These are phyloP conservation scores for Vitellaria paradoxa DNA, from an alignment of 179 eudicot genomes.

Conservation along the genomic window DNA sequence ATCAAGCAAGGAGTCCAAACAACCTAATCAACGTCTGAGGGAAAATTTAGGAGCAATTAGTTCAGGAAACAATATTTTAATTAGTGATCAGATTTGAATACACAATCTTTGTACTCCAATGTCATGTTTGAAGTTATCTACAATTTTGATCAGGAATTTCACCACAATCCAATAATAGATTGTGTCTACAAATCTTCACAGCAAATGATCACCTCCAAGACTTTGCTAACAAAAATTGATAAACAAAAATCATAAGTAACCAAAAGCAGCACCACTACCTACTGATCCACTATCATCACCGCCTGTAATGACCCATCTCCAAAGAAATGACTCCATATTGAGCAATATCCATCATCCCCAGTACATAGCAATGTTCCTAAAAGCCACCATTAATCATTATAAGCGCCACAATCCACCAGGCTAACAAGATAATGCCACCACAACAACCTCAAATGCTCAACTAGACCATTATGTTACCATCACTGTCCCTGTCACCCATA, in stretches of 20 bases:
- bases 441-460: background rate
- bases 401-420: background rate
- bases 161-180: slow-evolving; percentile 2
- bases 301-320: slow-evolving; percentile 2
- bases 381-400: background rate
- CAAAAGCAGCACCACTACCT: slow-evolving; percentile 8
- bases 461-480: background rate
- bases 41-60: background rate
- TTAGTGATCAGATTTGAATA: background rate
- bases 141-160: background rate
- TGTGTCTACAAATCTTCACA: background rate
- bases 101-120: slow-evolving; percentile 1
- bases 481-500: background rate
- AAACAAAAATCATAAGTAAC: background rate
- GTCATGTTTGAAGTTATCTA: background rate
- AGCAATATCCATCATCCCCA: background rate
- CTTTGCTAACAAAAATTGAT: background rate
- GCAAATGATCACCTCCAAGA: background rate
- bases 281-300: background rate
- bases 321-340: background rate
- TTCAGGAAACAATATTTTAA: background rate
- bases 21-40: background rate
- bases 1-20: slow-evolving; percentile 5
- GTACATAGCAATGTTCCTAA: background rate
- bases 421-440: background rate